These are phyloP conservation scores for Phanerochaete carnosa DNA, from an alignment of 768 basidiomycete genomes.

Conservation along the genomic window DNA sequence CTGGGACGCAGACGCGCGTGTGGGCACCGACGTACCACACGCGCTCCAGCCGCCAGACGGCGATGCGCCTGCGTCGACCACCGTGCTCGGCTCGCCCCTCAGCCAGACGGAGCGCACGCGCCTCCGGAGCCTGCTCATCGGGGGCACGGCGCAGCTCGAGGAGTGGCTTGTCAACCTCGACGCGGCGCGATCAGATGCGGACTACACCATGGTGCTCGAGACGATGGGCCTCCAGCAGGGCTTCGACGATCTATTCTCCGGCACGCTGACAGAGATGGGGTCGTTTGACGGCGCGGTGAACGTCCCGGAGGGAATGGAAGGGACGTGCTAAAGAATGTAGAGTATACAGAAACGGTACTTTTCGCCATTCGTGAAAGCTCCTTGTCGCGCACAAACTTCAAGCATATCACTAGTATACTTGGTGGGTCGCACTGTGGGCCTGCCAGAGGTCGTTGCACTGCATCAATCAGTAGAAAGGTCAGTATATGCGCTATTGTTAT, in stretches of 20 bases:
- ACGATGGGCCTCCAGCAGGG: constrained; percentile 54
- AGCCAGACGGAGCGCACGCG: constrained; percentile 73
- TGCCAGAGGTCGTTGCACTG: background rate
- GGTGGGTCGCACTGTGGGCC: background rate
- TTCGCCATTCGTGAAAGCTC: too few species aligned
- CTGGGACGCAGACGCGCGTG: constrained; percentile 55
- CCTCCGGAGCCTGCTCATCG: constrained; percentile 62
- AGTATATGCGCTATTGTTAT: too few species aligned
- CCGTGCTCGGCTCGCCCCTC: constrained; percentile 38
- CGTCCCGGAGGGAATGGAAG: constrained; percentile 21
- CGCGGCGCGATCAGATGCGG: constrained; percentile 17
- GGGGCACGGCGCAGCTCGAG: constrained; percentile 57
- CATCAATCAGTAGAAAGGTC: background rate
- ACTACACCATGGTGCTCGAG: constrained; percentile 38
- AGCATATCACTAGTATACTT: background rate
- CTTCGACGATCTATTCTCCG: constrained; percentile 61
- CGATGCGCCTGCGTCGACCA: constrained; percentile 18
- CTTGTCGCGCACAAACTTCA: too few species aligned
- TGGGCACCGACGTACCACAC: constrained; percentile 39
- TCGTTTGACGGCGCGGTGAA: constrained; percentile 33
- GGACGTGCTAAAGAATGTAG: constrained; percentile 28
- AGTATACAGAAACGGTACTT: background rate
- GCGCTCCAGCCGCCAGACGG: constrained; percentile 39
- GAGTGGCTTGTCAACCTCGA: constrained; percentile 55
- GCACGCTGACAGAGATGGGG: constrained; percentile 60